A percentile compares a stretch with the other conserved stretches of the same genome.
Conservation (phyloP, 768 basidiomycete genomes). For the Russula compacta region DNA sequence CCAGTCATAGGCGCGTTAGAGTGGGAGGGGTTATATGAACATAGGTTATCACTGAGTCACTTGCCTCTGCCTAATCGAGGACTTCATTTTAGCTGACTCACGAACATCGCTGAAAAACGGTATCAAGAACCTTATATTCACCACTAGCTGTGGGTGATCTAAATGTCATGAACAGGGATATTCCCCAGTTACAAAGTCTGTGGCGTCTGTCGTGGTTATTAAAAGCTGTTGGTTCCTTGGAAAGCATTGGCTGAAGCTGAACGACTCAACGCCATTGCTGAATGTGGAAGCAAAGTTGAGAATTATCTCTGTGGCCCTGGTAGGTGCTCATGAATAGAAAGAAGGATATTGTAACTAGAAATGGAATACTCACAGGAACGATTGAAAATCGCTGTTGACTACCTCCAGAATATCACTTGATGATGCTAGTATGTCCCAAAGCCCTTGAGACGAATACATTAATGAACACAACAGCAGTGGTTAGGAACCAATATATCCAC, state of each 20-base stretch:
- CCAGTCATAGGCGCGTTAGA: constrained; percentile 2
- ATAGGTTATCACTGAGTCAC: constrained; percentile 25
- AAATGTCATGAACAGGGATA: too few species aligned
- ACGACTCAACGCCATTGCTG: constrained; percentile 45
- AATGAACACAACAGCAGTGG: too few species aligned
- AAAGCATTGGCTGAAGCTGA: constrained; percentile 37
- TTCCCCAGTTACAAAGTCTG: too few species aligned
- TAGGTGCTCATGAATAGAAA: background rate
- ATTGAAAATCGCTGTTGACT: constrained; percentile 12
- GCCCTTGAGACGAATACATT: too few species aligned
- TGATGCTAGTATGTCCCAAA: background rate
- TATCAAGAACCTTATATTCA: too few species aligned
- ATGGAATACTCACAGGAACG: constrained; percentile 4
- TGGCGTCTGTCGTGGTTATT: too few species aligned
- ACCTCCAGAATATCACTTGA: constrained; percentile 2
- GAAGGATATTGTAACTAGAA: background rate
- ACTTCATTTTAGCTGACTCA: constrained; percentile 22
- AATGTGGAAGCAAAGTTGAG: constrained; percentile 45
- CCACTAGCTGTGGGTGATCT: too few species aligned
- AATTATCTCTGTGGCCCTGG: constrained; percentile 29
- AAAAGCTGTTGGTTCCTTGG: constrained; percentile 37
- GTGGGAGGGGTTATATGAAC: constrained; percentile 28
- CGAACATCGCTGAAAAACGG: constrained; percentile 55
- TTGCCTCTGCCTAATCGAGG: too few species aligned
- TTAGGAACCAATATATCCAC: too few species aligned